phyloP scores from a whole-genome alignment of 306 rosid species.

The Castanea crenata region DNA sequence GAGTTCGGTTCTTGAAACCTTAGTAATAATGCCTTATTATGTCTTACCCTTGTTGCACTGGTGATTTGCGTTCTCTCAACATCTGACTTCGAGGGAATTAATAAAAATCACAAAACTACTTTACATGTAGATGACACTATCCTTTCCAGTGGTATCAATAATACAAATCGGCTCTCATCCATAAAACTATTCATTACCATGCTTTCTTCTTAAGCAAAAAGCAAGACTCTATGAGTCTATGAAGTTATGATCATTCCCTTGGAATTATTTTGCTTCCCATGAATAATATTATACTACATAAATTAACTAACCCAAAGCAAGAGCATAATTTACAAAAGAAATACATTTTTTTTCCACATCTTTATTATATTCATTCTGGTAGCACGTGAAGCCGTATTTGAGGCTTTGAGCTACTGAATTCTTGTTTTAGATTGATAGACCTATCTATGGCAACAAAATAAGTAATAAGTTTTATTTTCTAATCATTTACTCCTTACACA shows the following conservation, averaged over 20 bases:
- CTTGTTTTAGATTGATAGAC: not conserved
- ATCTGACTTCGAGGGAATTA: not conserved
- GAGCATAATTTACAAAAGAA: too few relatives aligned
- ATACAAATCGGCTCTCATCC: not conserved
- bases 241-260: not conserved
- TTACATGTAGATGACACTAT: not conserved
- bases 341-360: too few relatives aligned
- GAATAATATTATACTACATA: not conserved
- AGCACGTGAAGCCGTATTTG: not conserved
- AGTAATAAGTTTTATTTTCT: not conserved
- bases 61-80: not conserved
- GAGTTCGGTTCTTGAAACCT: not conserved
- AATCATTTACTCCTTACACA: not conserved
- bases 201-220: not conserved
- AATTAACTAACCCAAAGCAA: not conserved
- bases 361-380: not conserved
- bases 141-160: not conserved
- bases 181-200: not conserved
- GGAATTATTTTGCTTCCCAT: not conserved
- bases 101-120: not conserved
- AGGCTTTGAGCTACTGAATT: not conserved
- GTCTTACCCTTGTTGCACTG: not conserved
- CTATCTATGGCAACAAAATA: too few relatives aligned
- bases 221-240: not conserved
- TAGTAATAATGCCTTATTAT: not conserved